These are phyloP conservation scores for Volvox reticuliferus DNA, from an alignment of 139 green algal species.

Conservation along the genomic window DNA sequence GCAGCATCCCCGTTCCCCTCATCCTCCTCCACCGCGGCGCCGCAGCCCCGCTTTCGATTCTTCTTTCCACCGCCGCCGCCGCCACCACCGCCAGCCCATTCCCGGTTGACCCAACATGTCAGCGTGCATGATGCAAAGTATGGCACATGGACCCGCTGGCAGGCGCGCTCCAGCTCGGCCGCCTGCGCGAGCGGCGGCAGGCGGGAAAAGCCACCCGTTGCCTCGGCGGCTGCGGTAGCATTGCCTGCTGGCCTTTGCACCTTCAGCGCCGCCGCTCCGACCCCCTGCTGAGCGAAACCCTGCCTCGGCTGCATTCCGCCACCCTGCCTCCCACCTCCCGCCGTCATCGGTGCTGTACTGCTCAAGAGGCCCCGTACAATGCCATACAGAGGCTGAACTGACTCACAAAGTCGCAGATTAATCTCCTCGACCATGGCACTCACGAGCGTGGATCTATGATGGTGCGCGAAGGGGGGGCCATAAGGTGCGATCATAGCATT, in stretches of 20 bases:
- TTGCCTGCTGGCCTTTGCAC: neutral
- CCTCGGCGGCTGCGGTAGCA: neutral
- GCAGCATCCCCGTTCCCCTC: conserved; percentile 32
- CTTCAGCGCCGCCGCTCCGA: neutral
- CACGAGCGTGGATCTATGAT: conserved; percentile 3
- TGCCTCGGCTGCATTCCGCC: neutral
- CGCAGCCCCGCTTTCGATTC: conserved; percentile 28
- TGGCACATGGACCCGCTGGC: conserved; percentile 38
- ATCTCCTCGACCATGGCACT: conserved; percentile 69
- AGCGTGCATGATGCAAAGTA: conserved; percentile 64
- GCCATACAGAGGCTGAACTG: conserved; percentile 37
- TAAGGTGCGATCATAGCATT: no score
- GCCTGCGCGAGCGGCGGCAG: neutral
- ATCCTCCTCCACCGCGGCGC: conserved; percentile 34
- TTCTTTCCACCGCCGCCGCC: conserved; percentile 28
- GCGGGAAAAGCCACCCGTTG: neutral
- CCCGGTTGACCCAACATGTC: conserved; percentile 40
- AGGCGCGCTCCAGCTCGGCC: conserved; percentile 46
- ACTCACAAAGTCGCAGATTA: conserved; percentile 62
- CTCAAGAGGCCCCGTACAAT: conserved; percentile 42
- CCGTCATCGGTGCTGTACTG: neutral
- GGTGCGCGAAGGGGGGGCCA: no score
- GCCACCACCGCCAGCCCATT: neutral
- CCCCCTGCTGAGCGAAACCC: neutral
- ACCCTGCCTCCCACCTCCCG: neutral